Percentiles rank a stretch among this genome's conserved stretches.
Conservation (phyloP, 2,329 filamentous ascomycete species). For the Neofusicoccum laricinum region DNA sequence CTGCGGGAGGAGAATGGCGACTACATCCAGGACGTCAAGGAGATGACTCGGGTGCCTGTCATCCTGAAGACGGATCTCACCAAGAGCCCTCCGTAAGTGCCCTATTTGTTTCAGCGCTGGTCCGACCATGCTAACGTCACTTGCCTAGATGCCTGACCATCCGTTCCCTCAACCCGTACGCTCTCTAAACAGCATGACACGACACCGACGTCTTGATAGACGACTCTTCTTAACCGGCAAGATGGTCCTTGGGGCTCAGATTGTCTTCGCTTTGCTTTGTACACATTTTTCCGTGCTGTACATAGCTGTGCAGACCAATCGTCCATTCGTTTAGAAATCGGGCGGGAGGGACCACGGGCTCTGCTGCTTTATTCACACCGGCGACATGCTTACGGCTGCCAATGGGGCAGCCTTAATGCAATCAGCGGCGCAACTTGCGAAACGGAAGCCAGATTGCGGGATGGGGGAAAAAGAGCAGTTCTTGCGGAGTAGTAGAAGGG, state of each 20-base stretch:
- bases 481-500: not conserved
- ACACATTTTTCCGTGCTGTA: slow-evolving; percentile 16
- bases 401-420: not conserved
- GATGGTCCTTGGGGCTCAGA: not conserved
- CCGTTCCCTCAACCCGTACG: slow-evolving; percentile 76
- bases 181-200: slow-evolving; percentile 40
- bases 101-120: not conserved
- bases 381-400: not conserved
- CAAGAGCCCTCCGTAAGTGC: slow-evolving; percentile 98
- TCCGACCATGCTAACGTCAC: slow-evolving; percentile 31
- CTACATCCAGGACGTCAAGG: slow-evolving; percentile 96
- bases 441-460: not conserved
- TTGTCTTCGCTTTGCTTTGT: slow-evolving; percentile 16
- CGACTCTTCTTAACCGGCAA: not conserved
- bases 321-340: slow-evolving; percentile 9
- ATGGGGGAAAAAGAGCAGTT: slow-evolving; percentile 2
- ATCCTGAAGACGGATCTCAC: slow-evolving; percentile 96
- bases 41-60: slow-evolving; percentile 97
- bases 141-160: slow-evolving; percentile 71
- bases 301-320: slow-evolving; percentile 17
- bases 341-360: not conserved
- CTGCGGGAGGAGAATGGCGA: slow-evolving; percentile 90
- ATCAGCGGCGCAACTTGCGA: not conserved
- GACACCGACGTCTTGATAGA: not conserved
- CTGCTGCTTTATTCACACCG: not conserved